A percentile compares a stretch with the other conserved stretches of the same genome.
Conservation (phyloP, 208 protist genomes). For the Leishmania tropica region DNA sequence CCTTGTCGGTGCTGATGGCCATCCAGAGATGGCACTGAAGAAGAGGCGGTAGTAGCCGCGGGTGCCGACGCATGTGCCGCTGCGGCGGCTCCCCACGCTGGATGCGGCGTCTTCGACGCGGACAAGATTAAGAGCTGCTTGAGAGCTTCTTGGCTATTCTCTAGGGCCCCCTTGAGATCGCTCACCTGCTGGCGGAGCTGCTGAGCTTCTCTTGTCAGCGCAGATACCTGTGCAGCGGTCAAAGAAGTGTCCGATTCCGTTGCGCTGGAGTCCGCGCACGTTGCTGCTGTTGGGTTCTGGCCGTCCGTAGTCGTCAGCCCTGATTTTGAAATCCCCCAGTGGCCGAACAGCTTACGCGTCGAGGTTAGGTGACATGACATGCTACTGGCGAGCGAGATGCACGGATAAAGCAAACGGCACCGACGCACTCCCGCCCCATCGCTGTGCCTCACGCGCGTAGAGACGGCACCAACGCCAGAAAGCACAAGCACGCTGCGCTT, state of each 20-base stretch:
- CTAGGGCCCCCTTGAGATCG: conserved; percentile 30
- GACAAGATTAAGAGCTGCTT: conserved; percentile 30
- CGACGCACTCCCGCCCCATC: background rate
- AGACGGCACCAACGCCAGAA: background rate
- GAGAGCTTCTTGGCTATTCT: conserved; percentile 30
- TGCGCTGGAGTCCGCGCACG: background rate
- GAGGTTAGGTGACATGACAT: conserved; percentile 1
- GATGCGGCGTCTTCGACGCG: background rate
- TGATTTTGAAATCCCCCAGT: background rate
- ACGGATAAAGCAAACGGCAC: background rate
- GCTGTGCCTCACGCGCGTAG: background rate
- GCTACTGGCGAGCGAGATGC: background rate
- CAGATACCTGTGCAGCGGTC: background rate
- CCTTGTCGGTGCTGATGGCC: conserved; percentile 35
- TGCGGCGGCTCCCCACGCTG: background rate
- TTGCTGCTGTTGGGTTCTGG: background rate
- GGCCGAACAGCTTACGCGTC: background rate
- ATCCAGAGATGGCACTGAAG: conserved; percentile 13
- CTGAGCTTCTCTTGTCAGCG: background rate
- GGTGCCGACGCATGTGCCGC: background rate
- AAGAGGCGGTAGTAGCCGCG: background rate
- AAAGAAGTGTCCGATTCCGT: background rate
- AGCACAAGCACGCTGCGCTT: background rate
- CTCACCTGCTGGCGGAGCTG: conserved; percentile 24
- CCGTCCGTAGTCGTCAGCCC: background rate